These are phyloP conservation scores for Pseudoperonospora humuli DNA, from an alignment of 352 stramenopile species.

Conservation along the genomic window DNA sequence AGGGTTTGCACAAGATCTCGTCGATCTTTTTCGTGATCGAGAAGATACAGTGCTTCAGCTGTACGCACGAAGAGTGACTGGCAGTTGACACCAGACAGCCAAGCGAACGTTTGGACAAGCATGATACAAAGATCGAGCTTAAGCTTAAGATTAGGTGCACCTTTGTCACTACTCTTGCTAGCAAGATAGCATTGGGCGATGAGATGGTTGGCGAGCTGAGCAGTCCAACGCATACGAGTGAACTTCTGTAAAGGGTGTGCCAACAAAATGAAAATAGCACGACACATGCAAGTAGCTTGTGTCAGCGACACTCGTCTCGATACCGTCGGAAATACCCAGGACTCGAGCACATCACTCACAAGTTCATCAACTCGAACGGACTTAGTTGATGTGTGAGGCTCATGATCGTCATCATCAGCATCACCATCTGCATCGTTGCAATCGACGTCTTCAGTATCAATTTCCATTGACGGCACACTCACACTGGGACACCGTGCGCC, in stretches of 20 bases:
- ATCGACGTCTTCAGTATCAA: constrained; percentile 38
- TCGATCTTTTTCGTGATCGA: too few relatives aligned
- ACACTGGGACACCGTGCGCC: constrained; percentile 54
- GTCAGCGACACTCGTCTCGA: constrained; percentile 38
- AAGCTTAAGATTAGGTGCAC: too few relatives aligned
- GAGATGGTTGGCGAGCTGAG: constrained; percentile 40
- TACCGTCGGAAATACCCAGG: constrained; percentile 50
- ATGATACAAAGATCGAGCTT: too few relatives aligned
- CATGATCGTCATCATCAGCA: constrained; percentile 38
- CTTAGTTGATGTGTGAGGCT: constrained; percentile 30
- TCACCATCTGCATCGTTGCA: constrained; percentile 3
- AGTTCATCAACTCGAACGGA: constrained; percentile 54
- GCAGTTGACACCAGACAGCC: too few relatives aligned
- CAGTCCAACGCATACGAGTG: constrained; percentile 35
- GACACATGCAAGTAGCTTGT: constrained; percentile 44
- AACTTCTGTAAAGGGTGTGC: constrained; percentile 54
- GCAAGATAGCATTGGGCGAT: constrained; percentile 57
- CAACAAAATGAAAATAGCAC: constrained; percentile 58
- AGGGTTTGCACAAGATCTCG: too few relatives aligned
- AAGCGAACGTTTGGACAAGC: too few relatives aligned
- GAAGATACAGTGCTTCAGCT: too few relatives aligned
- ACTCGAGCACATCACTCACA: constrained; percentile 36
- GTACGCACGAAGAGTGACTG: too few relatives aligned
- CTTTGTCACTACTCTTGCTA: constrained; percentile 36
- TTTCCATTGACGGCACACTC: constrained; percentile 59